phyloP scores from a whole-genome alignment of 106 monocot species.

The Dioscorea dumetorum region DNA sequence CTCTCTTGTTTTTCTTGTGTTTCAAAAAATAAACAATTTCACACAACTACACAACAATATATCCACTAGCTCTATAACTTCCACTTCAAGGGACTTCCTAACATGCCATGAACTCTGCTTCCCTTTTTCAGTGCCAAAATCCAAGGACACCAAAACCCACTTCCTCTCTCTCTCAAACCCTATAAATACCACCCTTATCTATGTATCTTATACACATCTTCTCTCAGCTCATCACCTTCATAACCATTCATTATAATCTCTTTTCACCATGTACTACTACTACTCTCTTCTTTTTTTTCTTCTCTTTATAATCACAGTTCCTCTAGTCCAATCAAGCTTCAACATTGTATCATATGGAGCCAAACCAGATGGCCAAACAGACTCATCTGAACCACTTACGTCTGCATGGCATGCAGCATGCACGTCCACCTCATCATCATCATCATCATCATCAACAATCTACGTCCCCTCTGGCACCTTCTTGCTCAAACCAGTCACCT shows the following conservation, averaged over 20 bases:
- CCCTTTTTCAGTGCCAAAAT: too few relatives aligned
- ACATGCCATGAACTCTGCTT: too few relatives aligned
- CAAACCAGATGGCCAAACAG: slow-evolving; percentile 31
- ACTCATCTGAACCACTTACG: slow-evolving; percentile 35
- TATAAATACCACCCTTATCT: slow-evolving; percentile 6
- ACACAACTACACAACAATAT: too few relatives aligned
- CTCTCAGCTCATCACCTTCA: too few relatives aligned
- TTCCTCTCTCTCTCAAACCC: neutral
- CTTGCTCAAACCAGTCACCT: slow-evolving; percentile 11
- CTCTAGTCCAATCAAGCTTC: slow-evolving; percentile 7
- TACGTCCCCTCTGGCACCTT: slow-evolving; percentile 38
- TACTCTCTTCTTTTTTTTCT: neutral
- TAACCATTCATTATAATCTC: too few relatives aligned
- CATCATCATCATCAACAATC: slow-evolving; percentile 32
- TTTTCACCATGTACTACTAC: neutral
- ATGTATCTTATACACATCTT: too few relatives aligned
- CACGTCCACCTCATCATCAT: slow-evolving; percentile 9
- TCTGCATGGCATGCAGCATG: slow-evolving; percentile 49
- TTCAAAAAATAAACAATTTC: too few relatives aligned
- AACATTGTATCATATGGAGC: slow-evolving; percentile 31
- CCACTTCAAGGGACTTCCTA: too few relatives aligned
- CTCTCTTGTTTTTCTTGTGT: too few relatives aligned
- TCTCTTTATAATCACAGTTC: neutral
- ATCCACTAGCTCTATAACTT: too few relatives aligned
- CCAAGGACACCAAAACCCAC: too few relatives aligned